Evolutionary conservation across 2,329 filamentous ascomycete genomes (phyloP).

Genomic region (Pezicula rhizophila): DNA sequence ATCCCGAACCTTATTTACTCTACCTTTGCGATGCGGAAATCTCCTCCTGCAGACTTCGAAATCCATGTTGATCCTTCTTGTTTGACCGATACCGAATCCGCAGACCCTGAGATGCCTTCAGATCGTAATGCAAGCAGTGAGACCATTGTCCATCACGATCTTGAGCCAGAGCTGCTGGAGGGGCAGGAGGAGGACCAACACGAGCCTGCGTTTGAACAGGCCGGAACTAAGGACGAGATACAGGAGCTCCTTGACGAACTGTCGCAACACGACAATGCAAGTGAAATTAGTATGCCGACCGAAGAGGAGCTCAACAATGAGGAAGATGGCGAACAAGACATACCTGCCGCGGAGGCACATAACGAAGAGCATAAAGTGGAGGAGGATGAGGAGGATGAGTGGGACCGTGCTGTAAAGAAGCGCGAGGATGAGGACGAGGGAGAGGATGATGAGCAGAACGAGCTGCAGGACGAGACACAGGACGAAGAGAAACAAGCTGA

Average conservation of each 20-base stretch:
- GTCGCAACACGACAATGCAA: not conserved
- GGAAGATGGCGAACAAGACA: not conserved
- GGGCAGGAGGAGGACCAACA: not conserved
- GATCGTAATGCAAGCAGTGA: constrained; percentile 17
- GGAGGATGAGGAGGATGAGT: no score
- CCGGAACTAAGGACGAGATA: not conserved
- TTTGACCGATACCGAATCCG: constrained; percentile 18
- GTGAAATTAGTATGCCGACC: not conserved
- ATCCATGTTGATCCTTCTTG: constrained; percentile 26
- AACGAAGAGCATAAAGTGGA: no score
- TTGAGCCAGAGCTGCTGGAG: not conserved
- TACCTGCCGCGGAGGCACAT: not conserved
- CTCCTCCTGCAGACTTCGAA: constrained; percentile 17
- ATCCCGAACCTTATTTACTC: constrained; percentile 14
- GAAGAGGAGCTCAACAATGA: not conserved
- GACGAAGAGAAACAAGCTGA: not conserved
- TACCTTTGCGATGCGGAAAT: constrained; percentile 1
- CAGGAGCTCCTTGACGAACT: constrained; percentile 1
- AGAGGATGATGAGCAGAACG: not conserved
- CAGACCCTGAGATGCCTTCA: constrained; percentile 13
- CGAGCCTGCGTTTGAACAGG: not conserved
- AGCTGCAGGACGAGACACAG: constrained; percentile 5
- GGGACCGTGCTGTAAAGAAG: no score
- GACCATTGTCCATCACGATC: constrained; percentile 19
- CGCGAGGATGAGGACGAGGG: no score